These are phyloP conservation scores for Lipomyces kockii DNA, from an alignment of 805 yeast genomes.

Conservation along the genomic window DNA sequence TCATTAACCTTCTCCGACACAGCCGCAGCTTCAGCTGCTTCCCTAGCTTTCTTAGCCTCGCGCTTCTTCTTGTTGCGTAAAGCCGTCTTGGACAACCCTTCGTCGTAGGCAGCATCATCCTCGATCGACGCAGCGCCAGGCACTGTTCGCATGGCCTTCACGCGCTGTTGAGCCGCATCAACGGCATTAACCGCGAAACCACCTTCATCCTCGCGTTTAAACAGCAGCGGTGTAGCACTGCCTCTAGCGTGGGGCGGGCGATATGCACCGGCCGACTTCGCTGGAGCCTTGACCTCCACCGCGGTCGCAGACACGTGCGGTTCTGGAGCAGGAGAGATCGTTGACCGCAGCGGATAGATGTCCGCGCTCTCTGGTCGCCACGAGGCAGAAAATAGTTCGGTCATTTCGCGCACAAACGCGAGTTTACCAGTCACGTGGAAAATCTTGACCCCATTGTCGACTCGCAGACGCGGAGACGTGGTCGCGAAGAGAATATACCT, in stretches of 20 bases:
- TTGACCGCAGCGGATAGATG: constrained; percentile 57
- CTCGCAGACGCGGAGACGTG: constrained; percentile 94
- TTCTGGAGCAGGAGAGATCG: constrained; percentile 54
- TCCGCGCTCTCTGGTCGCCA: constrained; percentile 74
- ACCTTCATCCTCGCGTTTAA: constrained; percentile 40
- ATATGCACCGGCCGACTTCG: constrained; percentile 85
- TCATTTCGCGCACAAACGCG: constrained; percentile 75
- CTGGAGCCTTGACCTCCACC: constrained; percentile 48
- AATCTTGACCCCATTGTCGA: constrained; percentile 90
- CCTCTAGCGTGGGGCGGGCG: constrained; percentile 94
- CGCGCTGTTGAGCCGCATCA: constrained; percentile 35
- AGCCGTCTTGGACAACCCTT: constrained; percentile 64
- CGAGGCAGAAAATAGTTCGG: constrained; percentile 75
- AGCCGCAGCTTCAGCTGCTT: constrained; percentile 26
- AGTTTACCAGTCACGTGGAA: constrained; percentile 92
- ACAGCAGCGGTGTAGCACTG: constrained; percentile 42
- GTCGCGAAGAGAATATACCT: constrained; percentile 92
- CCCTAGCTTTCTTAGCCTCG: constrained; percentile 51
- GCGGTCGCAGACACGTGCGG: constrained; percentile 73
- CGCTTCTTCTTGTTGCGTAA: constrained; percentile 78
- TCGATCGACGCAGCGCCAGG: constrained; percentile 45
- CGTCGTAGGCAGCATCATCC: constrained; percentile 59
- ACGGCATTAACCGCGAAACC: constrained; percentile 30
- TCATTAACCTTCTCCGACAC: constrained; percentile 23
- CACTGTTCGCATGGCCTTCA: constrained; percentile 37